A percentile compares a stretch with the other conserved stretches of the same genome.
These are phyloP conservation scores for Candida tammaniensis DNA, from an alignment of 805 yeast genomes.

Conservation along the genomic window DNA sequence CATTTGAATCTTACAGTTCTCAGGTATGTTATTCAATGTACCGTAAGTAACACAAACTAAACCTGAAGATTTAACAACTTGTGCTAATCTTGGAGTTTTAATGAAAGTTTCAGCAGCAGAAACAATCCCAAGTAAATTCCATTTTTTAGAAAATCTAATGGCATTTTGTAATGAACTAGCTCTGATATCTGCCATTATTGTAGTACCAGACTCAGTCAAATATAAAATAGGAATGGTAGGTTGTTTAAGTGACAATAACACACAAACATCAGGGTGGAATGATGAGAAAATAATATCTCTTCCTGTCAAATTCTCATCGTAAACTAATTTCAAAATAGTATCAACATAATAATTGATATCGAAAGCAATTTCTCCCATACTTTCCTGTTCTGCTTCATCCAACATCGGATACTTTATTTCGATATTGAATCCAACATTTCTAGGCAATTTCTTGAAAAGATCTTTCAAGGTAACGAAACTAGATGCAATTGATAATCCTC, in stretches of 20 bases:
- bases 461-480: slow-evolving; percentile 87
- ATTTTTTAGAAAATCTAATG: slow-evolving; percentile 81
- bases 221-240: slow-evolving; percentile 90
- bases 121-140: slow-evolving; percentile 91
- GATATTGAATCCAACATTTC: slow-evolving; percentile 85
- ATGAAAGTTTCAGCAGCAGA: slow-evolving; percentile 84
- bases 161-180: slow-evolving; percentile 89
- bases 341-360: slow-evolving; percentile 89
- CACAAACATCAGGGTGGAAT: slow-evolving; percentile 91
- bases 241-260: slow-evolving; percentile 82
- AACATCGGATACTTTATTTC: slow-evolving; percentile 95
- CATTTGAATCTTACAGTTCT: slow-evolving; percentile 79
- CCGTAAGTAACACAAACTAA: slow-evolving; percentile 94
- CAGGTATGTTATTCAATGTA: slow-evolving; percentile 77
- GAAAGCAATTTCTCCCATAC: slow-evolving; percentile 78
- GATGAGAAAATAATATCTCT: slow-evolving; percentile 89
- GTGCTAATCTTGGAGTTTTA: slow-evolving; percentile 85
- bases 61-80: slow-evolving; percentile 88
- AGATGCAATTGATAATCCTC: slow-evolving; percentile 88
- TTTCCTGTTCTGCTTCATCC: slow-evolving; percentile 86
- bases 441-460: slow-evolving; percentile 76
- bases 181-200: slow-evolving; percentile 82
- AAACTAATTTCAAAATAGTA: slow-evolving; percentile 75
- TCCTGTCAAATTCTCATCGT: slow-evolving; percentile 67
- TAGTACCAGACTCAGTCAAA: slow-evolving; percentile 85